phyloP scores from a whole-genome alignment of 2,329 filamentous ascomycete species.

The Cladosporium colombiae region DNA sequence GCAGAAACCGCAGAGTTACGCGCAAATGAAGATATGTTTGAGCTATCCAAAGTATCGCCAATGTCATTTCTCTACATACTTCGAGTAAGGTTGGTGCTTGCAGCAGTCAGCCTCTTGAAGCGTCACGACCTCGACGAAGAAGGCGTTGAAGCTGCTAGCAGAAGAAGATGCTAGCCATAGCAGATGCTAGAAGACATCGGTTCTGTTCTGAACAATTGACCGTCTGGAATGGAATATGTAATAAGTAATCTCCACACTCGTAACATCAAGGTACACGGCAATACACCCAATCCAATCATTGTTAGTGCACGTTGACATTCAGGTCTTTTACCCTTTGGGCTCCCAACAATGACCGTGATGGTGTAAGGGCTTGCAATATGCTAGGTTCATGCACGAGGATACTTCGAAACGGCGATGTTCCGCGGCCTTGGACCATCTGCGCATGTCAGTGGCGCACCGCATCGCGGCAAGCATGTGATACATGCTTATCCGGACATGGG shows the following conservation, averaged over 20 bases:
- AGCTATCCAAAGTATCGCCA: too few relatives aligned
- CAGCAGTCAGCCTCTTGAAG: neutral
- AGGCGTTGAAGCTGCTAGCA: neutral
- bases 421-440: neutral
- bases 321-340: neutral
- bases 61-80: too few relatives aligned
- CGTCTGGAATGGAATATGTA: neutral
- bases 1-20: neutral
- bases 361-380: constrained; percentile 4
- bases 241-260: neutral
- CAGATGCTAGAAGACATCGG: neutral
- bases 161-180: neutral
- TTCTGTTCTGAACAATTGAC: neutral
- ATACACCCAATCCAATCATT: neutral
- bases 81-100: neutral
- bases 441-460: neutral
- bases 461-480: neutral
- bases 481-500: neutral
- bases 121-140: neutral
- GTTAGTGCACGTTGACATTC: constrained; percentile 1
- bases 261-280: neutral
- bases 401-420: neutral
- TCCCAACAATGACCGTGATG: constrained; percentile 9
- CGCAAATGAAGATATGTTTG: neutral
- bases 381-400: constrained; percentile 7